Evolutionary conservation across 2,329 filamentous ascomycete genomes (phyloP).

Genomic region (Talaromyces sp.): DNA sequence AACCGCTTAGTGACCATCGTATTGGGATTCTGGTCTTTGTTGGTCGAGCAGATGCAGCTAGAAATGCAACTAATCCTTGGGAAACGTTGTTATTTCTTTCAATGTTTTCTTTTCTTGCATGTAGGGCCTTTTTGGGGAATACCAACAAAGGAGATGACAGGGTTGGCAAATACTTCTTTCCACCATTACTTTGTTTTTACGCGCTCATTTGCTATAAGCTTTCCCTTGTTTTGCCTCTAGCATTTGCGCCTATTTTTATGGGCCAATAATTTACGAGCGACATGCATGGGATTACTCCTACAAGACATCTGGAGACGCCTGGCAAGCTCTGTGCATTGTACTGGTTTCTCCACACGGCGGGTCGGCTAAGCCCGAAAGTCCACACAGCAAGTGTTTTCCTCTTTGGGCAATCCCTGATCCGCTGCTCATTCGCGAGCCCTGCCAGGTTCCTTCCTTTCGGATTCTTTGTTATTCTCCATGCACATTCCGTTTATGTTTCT

Average conservation of each 20-base stretch:
- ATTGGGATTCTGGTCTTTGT: neutral
- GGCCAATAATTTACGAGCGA: neutral
- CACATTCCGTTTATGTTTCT: neutral
- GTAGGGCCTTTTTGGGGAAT: neutral
- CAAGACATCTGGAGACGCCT: neutral
- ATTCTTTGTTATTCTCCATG: neutral
- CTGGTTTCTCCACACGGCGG: slow-evolving; percentile 1
- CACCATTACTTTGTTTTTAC: neutral
- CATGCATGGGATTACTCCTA: neutral
- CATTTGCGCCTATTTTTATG: neutral
- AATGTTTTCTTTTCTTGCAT: neutral
- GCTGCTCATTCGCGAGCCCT: neutral
- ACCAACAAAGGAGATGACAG: neutral
- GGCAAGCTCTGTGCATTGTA: slow-evolving; percentile 1
- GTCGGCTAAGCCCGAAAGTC: neutral
- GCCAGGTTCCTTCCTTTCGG: neutral
- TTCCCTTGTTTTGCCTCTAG: neutral
- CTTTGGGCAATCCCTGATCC: slow-evolving; percentile 6
- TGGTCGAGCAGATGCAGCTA: neutral
- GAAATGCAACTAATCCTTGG: neutral
- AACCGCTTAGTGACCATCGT: neutral
- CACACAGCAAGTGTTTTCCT: slow-evolving; percentile 10
- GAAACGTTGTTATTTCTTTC: neutral
- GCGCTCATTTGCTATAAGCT: neutral
- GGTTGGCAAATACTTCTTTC: neutral